phyloP scores from a whole-genome alignment of 179 eudicot species.

The Heliamphora pulchella region DNA sequence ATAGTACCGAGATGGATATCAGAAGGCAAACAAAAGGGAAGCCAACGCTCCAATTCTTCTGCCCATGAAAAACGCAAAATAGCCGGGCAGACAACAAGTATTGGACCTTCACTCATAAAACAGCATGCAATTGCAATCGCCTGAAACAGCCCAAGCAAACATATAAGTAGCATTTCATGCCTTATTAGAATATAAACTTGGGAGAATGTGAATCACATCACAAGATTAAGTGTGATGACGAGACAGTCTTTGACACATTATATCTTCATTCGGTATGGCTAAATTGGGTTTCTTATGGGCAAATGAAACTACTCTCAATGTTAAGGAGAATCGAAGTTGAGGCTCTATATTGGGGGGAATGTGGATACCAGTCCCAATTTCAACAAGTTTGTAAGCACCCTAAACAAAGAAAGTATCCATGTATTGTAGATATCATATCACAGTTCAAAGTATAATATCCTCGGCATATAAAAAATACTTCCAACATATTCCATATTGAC shows the following conservation, averaged over 20 bases:
- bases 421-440: not conserved
- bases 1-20: slow-evolving; percentile 88
- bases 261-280: not conserved
- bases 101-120: slow-evolving; percentile 69
- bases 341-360: not conserved
- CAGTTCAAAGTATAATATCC: not conserved
- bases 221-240: not conserved
- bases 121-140: slow-evolving; percentile 91
- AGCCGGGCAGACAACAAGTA: slow-evolving; percentile 96
- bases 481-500: not conserved
- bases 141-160: slow-evolving; percentile 30
- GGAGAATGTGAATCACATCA: not conserved
- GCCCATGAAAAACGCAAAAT: slow-evolving; percentile 93
- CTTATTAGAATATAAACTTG: not conserved
- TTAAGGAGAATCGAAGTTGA: no score
- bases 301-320: not conserved
- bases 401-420: not conserved
- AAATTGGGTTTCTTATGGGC: not conserved
- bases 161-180: slow-evolving; percentile 6
- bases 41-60: slow-evolving; percentile 96
- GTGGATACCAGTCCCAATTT: not conserved
- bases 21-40: slow-evolving; percentile 78
- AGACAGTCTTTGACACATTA: not conserved
- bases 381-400: not conserved
- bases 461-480: not conserved